These are phyloP conservation scores for Aspergillus piperis DNA, from an alignment of 2,329 filamentous ascomycete species.

Conservation along the genomic window DNA sequence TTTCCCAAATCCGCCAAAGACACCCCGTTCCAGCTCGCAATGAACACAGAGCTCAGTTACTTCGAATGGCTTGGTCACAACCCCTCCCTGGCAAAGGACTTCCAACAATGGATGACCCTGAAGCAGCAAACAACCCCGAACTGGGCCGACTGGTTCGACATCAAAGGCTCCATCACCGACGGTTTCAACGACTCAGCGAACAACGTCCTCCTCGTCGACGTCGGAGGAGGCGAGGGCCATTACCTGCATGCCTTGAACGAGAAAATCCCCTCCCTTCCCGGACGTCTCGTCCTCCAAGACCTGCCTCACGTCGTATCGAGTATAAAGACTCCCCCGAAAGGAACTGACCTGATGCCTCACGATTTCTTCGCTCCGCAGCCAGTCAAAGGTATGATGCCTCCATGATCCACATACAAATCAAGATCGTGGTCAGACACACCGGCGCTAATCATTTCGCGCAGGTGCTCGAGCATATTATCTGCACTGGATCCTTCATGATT, in stretches of 20 bases:
- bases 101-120: slow-evolving; percentile 21
- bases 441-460: neutral
- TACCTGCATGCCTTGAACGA: slow-evolving; percentile 21
- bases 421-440: neutral
- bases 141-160: slow-evolving; percentile 19
- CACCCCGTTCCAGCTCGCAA: slow-evolving; percentile 22
- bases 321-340: slow-evolving; percentile 3
- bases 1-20: slow-evolving; percentile 14
- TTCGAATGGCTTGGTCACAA: slow-evolving; percentile 22
- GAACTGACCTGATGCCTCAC: slow-evolving; percentile 16
- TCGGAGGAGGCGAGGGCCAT: slow-evolving; percentile 28
- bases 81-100: slow-evolving; percentile 15
- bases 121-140: slow-evolving; percentile 14
- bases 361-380: slow-evolving; percentile 28
- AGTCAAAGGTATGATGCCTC: slow-evolving; percentile 15
- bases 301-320: slow-evolving; percentile 18
- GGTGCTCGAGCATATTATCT: slow-evolving; percentile 27
- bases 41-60: slow-evolving; percentile 16
- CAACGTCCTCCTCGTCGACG: slow-evolving; percentile 26
- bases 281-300: slow-evolving; percentile 25
- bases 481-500: slow-evolving; percentile 29
- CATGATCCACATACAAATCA: no score
- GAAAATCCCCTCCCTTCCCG: slow-evolving; percentile 14
- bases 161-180: slow-evolving; percentile 8
- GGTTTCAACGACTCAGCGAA: slow-evolving; percentile 8